Percentiles rank a stretch among this genome's conserved stretches.
Evolutionary conservation across 2,329 filamentous ascomycete species (phyloP).

Genomic region (Fusarium multiceps): DNA sequence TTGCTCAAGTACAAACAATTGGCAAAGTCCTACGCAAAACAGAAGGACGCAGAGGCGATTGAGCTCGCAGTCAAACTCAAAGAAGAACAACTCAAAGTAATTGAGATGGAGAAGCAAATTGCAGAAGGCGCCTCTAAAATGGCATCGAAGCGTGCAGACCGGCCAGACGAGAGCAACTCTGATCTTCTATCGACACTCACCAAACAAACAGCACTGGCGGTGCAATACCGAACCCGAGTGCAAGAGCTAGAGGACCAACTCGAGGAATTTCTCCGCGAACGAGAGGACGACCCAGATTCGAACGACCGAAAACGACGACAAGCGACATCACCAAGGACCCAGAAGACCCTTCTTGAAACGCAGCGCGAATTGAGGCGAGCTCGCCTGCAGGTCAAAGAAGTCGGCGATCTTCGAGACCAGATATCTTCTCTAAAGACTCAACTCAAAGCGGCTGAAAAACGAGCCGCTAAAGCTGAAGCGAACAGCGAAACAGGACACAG

Average conservation of each 20-base stretch:
- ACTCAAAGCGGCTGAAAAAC: constrained; percentile 61
- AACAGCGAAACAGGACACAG: constrained; percentile 1
- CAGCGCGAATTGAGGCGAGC: constrained; percentile 66
- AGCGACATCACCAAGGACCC: constrained; percentile 60
- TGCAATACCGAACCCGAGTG: constrained; percentile 69
- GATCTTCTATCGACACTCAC: constrained; percentile 65
- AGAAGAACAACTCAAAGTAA: constrained; percentile 74
- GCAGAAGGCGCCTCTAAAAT: constrained; percentile 70
- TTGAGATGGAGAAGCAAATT: constrained; percentile 71
- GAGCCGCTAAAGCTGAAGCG: constrained; percentile 53
- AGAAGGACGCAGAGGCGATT: constrained; percentile 78
- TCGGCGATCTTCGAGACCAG: constrained; percentile 64
- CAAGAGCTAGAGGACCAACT: constrained; percentile 67
- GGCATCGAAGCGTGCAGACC: constrained; percentile 46
- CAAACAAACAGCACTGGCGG: constrained; percentile 67
- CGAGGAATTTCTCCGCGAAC: constrained; percentile 54
- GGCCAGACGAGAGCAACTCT: constrained; percentile 58
- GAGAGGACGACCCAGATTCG: constrained; percentile 49
- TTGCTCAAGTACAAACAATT: constrained; percentile 83
- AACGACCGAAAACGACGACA: constrained; percentile 52
- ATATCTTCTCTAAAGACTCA: constrained; percentile 63
- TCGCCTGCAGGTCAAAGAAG: constrained; percentile 64
- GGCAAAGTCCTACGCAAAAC: constrained; percentile 80
- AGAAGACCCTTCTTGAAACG: constrained; percentile 63
- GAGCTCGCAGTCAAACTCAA: constrained; percentile 73